Base-by-base conservation (phyloP, 345 rosid species). In the Salix caprea region DNA sequence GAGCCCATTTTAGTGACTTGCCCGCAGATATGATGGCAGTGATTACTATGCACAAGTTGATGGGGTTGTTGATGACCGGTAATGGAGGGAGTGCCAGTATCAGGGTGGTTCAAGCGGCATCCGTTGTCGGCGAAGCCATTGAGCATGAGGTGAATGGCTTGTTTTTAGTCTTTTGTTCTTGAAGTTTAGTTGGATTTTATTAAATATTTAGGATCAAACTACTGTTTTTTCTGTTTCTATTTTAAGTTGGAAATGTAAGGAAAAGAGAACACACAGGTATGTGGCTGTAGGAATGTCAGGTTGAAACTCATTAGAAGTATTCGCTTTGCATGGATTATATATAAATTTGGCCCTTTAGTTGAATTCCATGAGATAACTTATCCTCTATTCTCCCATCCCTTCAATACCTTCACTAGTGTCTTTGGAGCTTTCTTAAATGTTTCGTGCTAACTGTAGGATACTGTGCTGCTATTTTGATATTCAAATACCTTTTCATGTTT, bases 1-100 rank as follows among this genome's bases (percentile, higher is more conserved):
- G 86, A 2, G 82, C 89, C 1, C 88, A 84, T 79, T 86, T 92
- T 26, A 82, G 84, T 74, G 83, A 78, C 74, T 83, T 96, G 79
- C 91, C 94, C 0, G 90, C 97, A 0, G 96, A 90, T 84, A 92
- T 84, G 95, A 92, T 96, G 97, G 97, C 99, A 2, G 94, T 91
- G 70, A 92, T 96, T 73, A 88, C 96, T 2, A 96, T 96, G 99
- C 97, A 93, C 81, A 93, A 90, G 86, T 74, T 96, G 87, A 88
- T 96, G 92, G 94, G 89, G 46, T 69, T 96, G 83, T 77, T 96
- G 88, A 86, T 96, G 97, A 87, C 94, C 12, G 72, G 74, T 66
- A 73, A 77, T 72, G 92, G 87, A 69, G 90, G 90, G 13, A 80
- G 71, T 79, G 97, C 97, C 39, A 83, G 79, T 75, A 86, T 91